These are phyloP conservation scores for Tolypocladium guangdongense DNA, from an alignment of 2,329 filamentous ascomycete genomes.

Conservation along the genomic window DNA sequence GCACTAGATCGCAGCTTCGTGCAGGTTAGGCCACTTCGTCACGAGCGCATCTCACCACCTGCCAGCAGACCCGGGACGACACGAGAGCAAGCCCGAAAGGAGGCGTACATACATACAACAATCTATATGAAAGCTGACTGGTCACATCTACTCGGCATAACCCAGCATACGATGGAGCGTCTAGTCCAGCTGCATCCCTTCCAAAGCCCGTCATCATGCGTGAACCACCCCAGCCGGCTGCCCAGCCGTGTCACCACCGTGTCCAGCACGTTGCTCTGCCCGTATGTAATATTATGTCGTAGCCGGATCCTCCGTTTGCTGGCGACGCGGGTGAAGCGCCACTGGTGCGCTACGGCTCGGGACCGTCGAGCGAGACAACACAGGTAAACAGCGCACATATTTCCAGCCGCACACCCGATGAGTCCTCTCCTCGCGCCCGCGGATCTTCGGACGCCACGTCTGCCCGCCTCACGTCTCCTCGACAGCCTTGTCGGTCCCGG, in stretches of 20 bases:
- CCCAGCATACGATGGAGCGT: background rate
- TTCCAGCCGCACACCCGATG: background rate
- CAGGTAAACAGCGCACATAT: background rate
- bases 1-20: no score
- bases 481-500: slow-evolving; percentile 2
- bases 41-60: background rate
- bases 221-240: background rate
- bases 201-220: background rate
- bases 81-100: background rate
- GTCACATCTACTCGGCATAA: background rate
- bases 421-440: background rate
- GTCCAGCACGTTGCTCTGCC: no score
- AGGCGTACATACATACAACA: background rate
- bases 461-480: background rate
- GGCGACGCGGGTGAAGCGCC: background rate
- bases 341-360: background rate
- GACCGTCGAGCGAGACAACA: background rate
- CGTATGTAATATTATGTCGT: no score
- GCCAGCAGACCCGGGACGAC: background rate
- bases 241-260: background rate
- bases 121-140: background rate
- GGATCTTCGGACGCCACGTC: background rate
- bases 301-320: background rate
- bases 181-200: background rate
- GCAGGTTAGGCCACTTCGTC: background rate